Base-by-base conservation (phyloP, 2,329 filamentous ascomycete genomes). In the Hirsutella thompsonii region DNA sequence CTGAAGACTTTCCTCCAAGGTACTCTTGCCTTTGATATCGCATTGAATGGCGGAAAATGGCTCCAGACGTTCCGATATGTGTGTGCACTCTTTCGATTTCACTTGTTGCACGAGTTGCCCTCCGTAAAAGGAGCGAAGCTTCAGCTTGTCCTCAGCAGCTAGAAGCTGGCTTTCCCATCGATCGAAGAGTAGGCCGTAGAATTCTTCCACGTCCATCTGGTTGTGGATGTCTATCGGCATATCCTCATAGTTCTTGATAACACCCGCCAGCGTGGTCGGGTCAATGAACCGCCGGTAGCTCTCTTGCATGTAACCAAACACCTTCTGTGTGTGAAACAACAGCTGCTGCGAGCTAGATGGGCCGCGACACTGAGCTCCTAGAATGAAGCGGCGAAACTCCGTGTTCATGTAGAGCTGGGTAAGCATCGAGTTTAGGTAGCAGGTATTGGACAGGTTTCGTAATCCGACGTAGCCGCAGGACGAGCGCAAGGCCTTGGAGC, bases 131-230 rank as follows among this genome's bases (percentile, higher is more conserved):
- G 80, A 80, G 38, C 83, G 76, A 48, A 98, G 82, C 19, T 62
- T 65, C 47, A 76, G 79, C 59, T 85, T 94, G 28, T 78, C 76
- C n/a, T 78, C 70, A 2, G 69, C 61, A 9, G 74, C 72, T 16
- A 73, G 60, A 48, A 96, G 77, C 53, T 94, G 86, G 8, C 77
- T 75, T 56, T 98, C 93, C 75, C 88, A 88, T 20, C 88, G 77
- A 58, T 94, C 88, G 52, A 96, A 92, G 0, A 98, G 72, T 4
- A 94, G 72, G 53, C 92, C 94, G 65, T 93, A 96, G 57, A 96
- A 98, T 57, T 95, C 89, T 51, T 96, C 92, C 5, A 95, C 92
- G 56, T 98, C 92, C 86, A 98, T 96, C 59, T 98, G 92, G 44
- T 84, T 78, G 42, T 81, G 78, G 20, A 93, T 81, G 58, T 96